Evolutionary conservation across 306 rosid genomes (phyloP), one percentile per base, ranked within the genome.

Genomic region (Prunus kanzakura): DNA sequence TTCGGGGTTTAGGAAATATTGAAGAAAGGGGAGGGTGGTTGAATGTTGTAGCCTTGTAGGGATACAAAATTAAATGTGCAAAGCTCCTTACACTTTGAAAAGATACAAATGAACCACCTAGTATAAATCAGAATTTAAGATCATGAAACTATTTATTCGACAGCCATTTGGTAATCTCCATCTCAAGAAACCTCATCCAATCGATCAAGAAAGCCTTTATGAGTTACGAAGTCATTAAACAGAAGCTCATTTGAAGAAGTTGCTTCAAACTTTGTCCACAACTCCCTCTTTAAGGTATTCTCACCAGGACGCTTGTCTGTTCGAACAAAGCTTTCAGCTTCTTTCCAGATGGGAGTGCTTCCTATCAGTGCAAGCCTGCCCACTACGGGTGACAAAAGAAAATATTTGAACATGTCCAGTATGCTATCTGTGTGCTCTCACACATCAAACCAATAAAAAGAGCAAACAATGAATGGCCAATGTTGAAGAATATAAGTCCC

Each of bases 251-350:
- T 71, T 52, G 64, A 27, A 30, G 97, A 82, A 50, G 96, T 97
- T 71, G 88, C 98, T 77, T 96, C 99, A 81, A 96, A 96, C 77
- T 76, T 91, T 0, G 90, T 67, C 99, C 99, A 96, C 51, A 96
- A 62, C 82, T 96, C 99, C 80, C 86, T 92, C 84, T 92, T 96
- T 70, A 92, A 72, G 41, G 99, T 96, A 76, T 88, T 90, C 86
- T 96, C 99, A 73, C 99, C 97, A 2, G 96, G 88, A 56, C 57
- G 79, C 78, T 88, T 89, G 60, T 91, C 91, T 25, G 77, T 79
- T 80, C 29, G 84, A 55, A 85, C 69, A 2, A 84, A 56, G 57
- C 93, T 91, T 83, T 85, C 84, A 35, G 86, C 82, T 52, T 84
- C 89, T 78, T 68, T 83, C 92, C 87, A 84, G 84, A 87, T 83